Conservation (phyloP, 2,329 filamentous ascomycete species). For the Ceratocystis colombiana region DNA sequence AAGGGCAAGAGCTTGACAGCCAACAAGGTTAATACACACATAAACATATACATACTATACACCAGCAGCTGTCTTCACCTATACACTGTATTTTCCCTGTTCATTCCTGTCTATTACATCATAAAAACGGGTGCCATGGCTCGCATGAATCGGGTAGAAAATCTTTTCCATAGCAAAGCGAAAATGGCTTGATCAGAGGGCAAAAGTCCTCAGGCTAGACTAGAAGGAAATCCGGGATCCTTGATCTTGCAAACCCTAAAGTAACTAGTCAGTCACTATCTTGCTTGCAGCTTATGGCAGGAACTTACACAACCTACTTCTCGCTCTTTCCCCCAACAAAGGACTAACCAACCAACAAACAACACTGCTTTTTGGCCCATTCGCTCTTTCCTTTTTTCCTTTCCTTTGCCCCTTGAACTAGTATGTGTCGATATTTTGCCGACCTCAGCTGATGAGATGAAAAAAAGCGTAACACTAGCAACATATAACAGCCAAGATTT, state of each 20-base stretch:
- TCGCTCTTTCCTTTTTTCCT: too few relatives aligned
- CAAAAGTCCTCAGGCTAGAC: neutral
- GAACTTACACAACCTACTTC: neutral
- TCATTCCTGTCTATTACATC: neutral
- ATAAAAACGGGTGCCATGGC: neutral
- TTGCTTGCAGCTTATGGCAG: neutral
- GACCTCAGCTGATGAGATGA: conserved; percentile 7
- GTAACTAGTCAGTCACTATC: neutral
- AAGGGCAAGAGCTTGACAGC: conserved; percentile 5
- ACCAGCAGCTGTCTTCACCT: neutral
- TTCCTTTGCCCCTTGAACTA: neutral
- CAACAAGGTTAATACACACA: neutral
- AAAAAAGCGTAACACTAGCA: neutral
- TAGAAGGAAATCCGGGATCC: neutral
- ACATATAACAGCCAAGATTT: conserved; percentile 1
- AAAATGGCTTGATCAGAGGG: neutral
- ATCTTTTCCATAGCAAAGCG: neutral
- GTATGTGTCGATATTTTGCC: conserved; percentile 11
- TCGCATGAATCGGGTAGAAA: conserved; percentile 3
- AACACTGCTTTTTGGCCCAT: neutral
- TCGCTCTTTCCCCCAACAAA: conserved; percentile 11
- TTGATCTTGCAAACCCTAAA: neutral
- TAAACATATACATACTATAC: neutral
- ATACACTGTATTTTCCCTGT: neutral
- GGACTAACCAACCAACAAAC: conserved; percentile 2